Percentiles rank a stretch among this genome's conserved stretches.
phyloP scores from a whole-genome alignment of 257 asterid genomes.

The Thymus quinquecostatus region DNA sequence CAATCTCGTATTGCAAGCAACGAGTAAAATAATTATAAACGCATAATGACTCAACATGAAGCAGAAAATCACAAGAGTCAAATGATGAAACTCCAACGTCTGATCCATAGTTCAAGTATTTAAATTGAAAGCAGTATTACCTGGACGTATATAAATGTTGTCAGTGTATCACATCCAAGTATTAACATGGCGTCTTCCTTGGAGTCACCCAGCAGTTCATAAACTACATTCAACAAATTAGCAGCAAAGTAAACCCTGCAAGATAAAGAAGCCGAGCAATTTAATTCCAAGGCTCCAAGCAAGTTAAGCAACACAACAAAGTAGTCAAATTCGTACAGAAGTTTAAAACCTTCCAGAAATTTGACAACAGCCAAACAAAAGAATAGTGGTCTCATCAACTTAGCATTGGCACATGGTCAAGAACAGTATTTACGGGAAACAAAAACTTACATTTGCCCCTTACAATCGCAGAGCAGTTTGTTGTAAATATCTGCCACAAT shows the following conservation, averaged over 20 bases:
- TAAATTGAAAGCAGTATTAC: constrained; percentile 38
- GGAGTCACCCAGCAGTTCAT: constrained; percentile 74
- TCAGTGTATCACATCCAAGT: constrained; percentile 80
- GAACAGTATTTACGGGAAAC: not conserved
- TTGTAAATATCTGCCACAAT: constrained; percentile 71
- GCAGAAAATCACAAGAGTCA: constrained; percentile 23
- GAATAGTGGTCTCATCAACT: constrained; percentile 14
- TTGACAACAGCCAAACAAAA: constrained; percentile 4
- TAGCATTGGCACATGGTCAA: constrained; percentile 14
- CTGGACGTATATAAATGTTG: constrained; percentile 83
- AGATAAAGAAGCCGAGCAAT: constrained; percentile 34
- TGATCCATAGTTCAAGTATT: not conserved
- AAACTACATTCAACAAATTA: constrained; percentile 65
- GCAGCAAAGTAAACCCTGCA: constrained; percentile 88
- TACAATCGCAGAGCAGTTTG: constrained; percentile 76
- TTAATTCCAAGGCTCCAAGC: not conserved
- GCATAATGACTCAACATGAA: not conserved
- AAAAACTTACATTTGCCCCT: constrained; percentile 84
- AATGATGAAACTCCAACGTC: constrained; percentile 15
- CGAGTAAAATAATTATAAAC: no score
- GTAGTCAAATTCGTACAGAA: constrained; percentile 14
- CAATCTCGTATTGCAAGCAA: no score
- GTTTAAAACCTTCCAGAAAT: constrained; percentile 3
- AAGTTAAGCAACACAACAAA: not conserved
- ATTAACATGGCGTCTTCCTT: constrained; percentile 62